Evolutionary conservation across 2,329 filamentous ascomycete genomes (phyloP).

Genomic region (Elsinoe necatrix): DNA sequence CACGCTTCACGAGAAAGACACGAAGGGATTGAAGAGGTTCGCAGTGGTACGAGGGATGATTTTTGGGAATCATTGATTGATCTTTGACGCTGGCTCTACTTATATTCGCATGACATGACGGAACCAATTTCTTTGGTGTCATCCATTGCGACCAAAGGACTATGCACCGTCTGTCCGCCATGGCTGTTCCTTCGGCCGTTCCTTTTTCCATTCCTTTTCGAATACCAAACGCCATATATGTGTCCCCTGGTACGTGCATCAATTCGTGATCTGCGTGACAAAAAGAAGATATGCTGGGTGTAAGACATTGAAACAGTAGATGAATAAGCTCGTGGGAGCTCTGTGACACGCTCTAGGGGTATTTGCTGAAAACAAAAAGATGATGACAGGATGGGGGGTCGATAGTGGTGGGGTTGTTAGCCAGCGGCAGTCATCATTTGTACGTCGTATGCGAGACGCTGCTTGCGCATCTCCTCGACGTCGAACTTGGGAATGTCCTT

Average conservation of each 20-base stretch:
- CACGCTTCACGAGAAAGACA: not conserved
- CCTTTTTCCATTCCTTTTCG: slow-evolving; percentile 2
- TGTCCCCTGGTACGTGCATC: slow-evolving; percentile 3
- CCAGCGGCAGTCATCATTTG: slow-evolving; percentile 21
- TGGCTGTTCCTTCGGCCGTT: not conserved
- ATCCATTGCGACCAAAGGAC: not conserved
- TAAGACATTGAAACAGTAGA: slow-evolving; percentile 8
- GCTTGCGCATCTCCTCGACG: slow-evolving; percentile 41
- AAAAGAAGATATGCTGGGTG: not conserved
- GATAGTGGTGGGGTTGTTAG: not conserved
- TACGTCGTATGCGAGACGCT: slow-evolving; percentile 42
- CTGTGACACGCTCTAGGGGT: slow-evolving; percentile 4
- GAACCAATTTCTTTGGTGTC: not conserved
- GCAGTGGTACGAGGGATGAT: not conserved
- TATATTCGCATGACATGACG: not conserved
- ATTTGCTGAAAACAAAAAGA: slow-evolving; percentile 4
- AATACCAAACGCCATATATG: slow-evolving; percentile 11
- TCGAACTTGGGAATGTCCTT: slow-evolving; percentile 37
- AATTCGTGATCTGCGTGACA: slow-evolving; percentile 8
- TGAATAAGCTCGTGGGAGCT: slow-evolving; percentile 6
- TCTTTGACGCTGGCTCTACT: not conserved
- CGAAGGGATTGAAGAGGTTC: not conserved
- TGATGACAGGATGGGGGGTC: not conserved
- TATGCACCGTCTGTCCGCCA: not conserved
- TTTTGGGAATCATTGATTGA: not conserved